Conservation (phyloP, 2,329 filamentous ascomycete species). For the Ceratocystis cubensis region DNA sequence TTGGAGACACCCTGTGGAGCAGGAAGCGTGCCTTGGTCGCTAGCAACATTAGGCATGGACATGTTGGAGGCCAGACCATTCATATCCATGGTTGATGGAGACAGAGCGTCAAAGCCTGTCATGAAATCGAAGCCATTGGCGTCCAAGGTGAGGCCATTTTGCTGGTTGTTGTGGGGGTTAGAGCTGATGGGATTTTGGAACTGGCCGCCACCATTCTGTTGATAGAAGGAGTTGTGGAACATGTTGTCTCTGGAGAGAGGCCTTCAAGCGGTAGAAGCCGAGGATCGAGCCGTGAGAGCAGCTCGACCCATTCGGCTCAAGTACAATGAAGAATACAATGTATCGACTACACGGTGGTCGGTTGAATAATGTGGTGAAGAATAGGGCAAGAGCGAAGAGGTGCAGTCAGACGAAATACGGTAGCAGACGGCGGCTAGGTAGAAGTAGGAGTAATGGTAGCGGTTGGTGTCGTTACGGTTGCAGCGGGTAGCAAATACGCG, state of each 20-base stretch:
- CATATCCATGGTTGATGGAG: background rate
- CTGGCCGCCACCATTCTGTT: slow-evolving; percentile 5
- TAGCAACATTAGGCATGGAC: background rate
- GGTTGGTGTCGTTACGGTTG: background rate
- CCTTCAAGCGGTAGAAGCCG: slow-evolving; percentile 8
- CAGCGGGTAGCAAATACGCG: background rate
- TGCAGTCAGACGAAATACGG: background rate
- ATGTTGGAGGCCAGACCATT: slow-evolving; percentile 12
- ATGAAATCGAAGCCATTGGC: slow-evolving; percentile 7
- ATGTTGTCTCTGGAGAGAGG: slow-evolving; percentile 11
- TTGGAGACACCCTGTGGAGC: slow-evolving; percentile 18
- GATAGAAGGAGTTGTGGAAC: slow-evolving; percentile 8
- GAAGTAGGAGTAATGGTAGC: background rate
- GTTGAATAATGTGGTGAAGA: background rate
- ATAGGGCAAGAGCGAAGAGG: background rate
- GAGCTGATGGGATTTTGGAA: slow-evolving; percentile 1
- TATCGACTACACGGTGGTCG: background rate
- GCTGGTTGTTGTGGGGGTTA: background rate
- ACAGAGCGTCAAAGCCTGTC: slow-evolving; percentile 6
- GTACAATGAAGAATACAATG: background rate
- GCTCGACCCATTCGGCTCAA: slow-evolving; percentile 16
- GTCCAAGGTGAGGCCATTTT: background rate
- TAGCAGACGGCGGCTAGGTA: background rate
- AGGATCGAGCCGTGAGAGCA: slow-evolving; percentile 2
- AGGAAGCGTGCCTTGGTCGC: background rate